Evolutionary conservation across 345 rosid genomes (phyloP).

Genomic region (Sapria himalayana): DNA sequence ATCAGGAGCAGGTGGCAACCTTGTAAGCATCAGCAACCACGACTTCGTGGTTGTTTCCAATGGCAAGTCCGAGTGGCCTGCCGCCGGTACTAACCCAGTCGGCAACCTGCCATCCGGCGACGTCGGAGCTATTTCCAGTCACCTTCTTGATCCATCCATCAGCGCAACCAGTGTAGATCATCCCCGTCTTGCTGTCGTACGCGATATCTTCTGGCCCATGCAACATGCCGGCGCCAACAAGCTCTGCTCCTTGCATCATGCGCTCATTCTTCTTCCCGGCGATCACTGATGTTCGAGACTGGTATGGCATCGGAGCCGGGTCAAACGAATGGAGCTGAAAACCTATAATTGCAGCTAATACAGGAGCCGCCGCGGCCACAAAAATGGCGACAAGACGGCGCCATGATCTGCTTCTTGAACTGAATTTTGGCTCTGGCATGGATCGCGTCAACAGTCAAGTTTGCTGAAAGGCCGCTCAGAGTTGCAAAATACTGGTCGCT

Average conservation of each 20-base stretch:
- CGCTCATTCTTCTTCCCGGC: conserved; percentile 12
- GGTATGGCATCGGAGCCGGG: conserved; percentile 26
- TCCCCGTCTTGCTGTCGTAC: conserved; percentile 16
- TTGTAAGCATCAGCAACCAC: conserved; percentile 50
- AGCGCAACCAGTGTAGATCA: conserved; percentile 31
- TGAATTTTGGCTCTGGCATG: too few species aligned
- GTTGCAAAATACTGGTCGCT: too few species aligned
- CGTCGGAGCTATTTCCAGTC: conserved; percentile 25
- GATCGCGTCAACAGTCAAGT: too few species aligned
- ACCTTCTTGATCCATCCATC: conserved; percentile 88
- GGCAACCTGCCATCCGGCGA: conserved; percentile 17
- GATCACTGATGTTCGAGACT: conserved; percentile 6
- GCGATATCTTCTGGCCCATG: conserved; percentile 43
- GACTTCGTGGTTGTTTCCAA: conserved; percentile 20
- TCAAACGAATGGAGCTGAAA: conserved; percentile 32
- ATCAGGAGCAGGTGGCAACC: too few species aligned
- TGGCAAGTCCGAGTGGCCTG: conserved; percentile 59
- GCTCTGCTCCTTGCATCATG: conserved; percentile 25
- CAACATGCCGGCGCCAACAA: conserved; percentile 22
- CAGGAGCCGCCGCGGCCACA: conserved; percentile 9
- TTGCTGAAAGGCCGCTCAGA: too few species aligned
- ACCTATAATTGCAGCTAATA: conserved; percentile 14
- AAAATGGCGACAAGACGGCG: not conserved
- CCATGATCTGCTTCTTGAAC: not conserved
- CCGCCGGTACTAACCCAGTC: conserved; percentile 60